Evolutionary conservation across 441 rosid genomes (phyloP).

Genomic region (Raphanus hybrid): DNA sequence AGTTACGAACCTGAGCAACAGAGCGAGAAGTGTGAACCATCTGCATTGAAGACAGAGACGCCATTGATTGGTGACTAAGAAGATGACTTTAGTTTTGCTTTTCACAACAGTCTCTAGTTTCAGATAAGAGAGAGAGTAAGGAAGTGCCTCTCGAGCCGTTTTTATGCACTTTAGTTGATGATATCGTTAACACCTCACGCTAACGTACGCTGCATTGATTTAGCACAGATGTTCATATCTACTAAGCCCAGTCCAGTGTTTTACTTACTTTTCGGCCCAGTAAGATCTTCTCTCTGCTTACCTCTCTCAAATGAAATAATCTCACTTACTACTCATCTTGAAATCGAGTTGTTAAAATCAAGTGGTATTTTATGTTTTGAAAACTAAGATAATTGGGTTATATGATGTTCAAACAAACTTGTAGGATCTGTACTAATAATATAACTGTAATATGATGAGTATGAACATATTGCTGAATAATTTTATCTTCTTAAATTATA

Average conservation of each 20-base stretch:
- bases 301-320: background rate
- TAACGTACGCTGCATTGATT: constrained; percentile 28
- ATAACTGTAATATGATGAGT: too few relatives aligned
- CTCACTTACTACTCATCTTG: background rate
- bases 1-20: constrained; percentile 44
- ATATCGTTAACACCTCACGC: constrained; percentile 40
- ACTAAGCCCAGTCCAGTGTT: background rate
- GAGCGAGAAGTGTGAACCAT: constrained; percentile 44
- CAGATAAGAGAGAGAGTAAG: constrained; percentile 31
- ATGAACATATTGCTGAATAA: background rate
- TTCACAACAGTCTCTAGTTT: constrained; percentile 31
- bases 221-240: background rate
- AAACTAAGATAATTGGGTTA: background rate
- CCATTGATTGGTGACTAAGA: constrained; percentile 42
- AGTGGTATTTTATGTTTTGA: background rate
- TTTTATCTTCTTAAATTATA: too few relatives aligned
- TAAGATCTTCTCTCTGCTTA: background rate
- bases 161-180: constrained; percentile 31
- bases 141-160: constrained; percentile 33
- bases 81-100: constrained; percentile 14
- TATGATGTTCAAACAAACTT: too few relatives aligned
- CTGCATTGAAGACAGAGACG: constrained; percentile 58
- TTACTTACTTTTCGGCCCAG: background rate
- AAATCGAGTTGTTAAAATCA: background rate
- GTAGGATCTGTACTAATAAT: too few relatives aligned